Evolutionary conservation across 2,329 filamentous ascomycete species (phyloP).

Genomic region (Ascochyta lentis): DNA sequence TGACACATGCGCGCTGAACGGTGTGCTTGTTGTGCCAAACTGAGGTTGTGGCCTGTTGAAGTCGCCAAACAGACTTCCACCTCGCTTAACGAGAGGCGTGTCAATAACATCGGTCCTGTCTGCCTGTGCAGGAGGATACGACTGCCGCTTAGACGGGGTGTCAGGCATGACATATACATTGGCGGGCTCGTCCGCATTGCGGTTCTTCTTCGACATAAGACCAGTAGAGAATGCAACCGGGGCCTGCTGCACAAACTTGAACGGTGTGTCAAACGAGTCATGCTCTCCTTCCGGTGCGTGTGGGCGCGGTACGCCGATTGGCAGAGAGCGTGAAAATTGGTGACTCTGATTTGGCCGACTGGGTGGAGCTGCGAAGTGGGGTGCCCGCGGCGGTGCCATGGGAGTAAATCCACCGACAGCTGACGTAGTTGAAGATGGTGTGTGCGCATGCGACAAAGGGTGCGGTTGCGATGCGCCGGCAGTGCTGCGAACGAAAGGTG

Average conservation of each 20-base stretch:
- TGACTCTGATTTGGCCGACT: conserved; percentile 27
- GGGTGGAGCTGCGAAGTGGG: conserved; percentile 29
- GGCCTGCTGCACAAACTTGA: conserved; percentile 74
- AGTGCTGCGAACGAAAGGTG: conserved; percentile 32
- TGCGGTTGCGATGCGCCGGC: conserved; percentile 60
- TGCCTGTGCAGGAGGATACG: conserved; percentile 67
- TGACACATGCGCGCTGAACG: conserved; percentile 71
- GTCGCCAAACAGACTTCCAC: conserved; percentile 65
- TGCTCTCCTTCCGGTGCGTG: conserved; percentile 54
- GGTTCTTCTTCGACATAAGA: conserved; percentile 92
- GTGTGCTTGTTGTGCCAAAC: conserved; percentile 81
- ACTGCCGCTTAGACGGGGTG: conserved; percentile 93
- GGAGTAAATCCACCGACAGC: conserved; percentile 69
- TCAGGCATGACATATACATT: conserved; percentile 78
- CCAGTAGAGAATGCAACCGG: conserved; percentile 84
- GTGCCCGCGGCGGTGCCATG: conserved; percentile 51
- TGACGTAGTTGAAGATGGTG: conserved; percentile 83
- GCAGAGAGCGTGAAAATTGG: conserved; percentile 76
- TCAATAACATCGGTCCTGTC: conserved; percentile 43
- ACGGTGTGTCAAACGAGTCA: conserved; percentile 75
- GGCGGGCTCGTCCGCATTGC: conserved; percentile 69
- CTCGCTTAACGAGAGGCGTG: conserved; percentile 50
- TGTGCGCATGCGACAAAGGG: conserved; percentile 84
- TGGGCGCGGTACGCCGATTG: conserved; percentile 67
- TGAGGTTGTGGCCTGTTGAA: conserved; percentile 71